Evolutionary conservation across 192 early-diverging fungal species (phyloP), one percentile per base, ranked within the genome.

Genomic region (Piromyces sp.): DNA sequence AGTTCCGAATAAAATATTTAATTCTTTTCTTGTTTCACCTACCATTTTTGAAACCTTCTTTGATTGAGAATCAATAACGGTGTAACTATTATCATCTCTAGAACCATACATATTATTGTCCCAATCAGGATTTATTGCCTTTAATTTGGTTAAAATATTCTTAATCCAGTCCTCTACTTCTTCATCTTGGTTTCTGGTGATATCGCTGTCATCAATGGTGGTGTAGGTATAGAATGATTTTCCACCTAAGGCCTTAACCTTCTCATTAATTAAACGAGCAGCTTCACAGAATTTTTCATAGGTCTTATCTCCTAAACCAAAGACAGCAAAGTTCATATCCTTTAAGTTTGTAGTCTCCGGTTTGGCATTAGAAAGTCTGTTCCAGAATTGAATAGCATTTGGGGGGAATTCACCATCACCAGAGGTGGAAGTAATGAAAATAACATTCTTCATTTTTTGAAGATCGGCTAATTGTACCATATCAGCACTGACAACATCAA

Each of bases 401-500:
- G 93, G 92, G 1, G 97, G 97, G 82, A 97, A 93, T 90, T 98
- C 97, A 86, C 97, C 97, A 86, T 98, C 96, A 29, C 97, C 97
- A 40, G 97, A 96, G 17, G 97, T 97, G 80, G 91, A 93, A 79
- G 93, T 86, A 11, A 93, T 87, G 85, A 95, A 88, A 26, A 95
- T 91, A 13, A 97, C 90, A 30, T 94, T 93, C 81, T 89, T 90
- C 86, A 95, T 95, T 58, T 89, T 86, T 29, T 89, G 87, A 81
- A 97, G 86, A 68, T 96, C 95, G 79, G 97, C 94, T 33, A 95
- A 89, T 40, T 87, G 86, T 30, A 84, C 87, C 79, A 89, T 93
- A 82, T 93, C 94, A 83, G 97, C 96, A 92, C 94, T 86, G 92
- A 85, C 80, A 92, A 88, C 78, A 90, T 91, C 40, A 92, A 92